Base-by-base conservation (phyloP, 805 yeast species). In the Zygosaccharomyces lentus region DNA sequence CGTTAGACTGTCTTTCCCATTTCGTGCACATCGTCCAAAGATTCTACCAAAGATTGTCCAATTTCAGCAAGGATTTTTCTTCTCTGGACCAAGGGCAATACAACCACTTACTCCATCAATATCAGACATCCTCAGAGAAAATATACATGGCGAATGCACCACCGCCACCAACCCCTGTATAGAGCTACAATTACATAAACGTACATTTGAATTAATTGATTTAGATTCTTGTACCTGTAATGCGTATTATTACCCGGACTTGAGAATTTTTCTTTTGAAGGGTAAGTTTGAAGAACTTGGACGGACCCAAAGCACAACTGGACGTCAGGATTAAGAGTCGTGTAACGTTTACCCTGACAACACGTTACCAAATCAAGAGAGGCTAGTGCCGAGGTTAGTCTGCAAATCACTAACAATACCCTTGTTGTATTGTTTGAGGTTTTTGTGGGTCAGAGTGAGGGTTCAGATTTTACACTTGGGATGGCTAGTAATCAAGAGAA, bases 1-100 rank as follows among this genome's bases (percentile, higher is more conserved):
- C 74, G 0, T 43, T 70, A 10, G 75, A 71, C 45, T 70, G 75
- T 51, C 49, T 70, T 1, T 59, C 65, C 0, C 75, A 70, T 48
- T 48, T 71, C 6, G 50, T 67, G 1, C 61, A 51, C 5, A 49
- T 59, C 6, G 55, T 64, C 2, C 65, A 64, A 45, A 49, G 55
- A 9, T 61, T 57, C 34, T 66, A 51, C 41, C 59, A 54, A 44
- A 54, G 68, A 34, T 37, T 58, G 25, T 47, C 61, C 7, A 50
- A 50, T 29, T 48, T 53, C 29, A 45, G 42, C 23, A 59, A 55
- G 42, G 66, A 61, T 24, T 55, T 54, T 31, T 45, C 50, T 9
- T 58, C 64, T 6, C 47, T 46, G 36, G 53, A 57, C 7, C 55
- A 57, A 3, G 45, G 45, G 6, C 50, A 50, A 17, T 65, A 65